phyloP scores from a whole-genome alignment of 768 basidiomycete genomes.

The Pleurotus djamor region DNA sequence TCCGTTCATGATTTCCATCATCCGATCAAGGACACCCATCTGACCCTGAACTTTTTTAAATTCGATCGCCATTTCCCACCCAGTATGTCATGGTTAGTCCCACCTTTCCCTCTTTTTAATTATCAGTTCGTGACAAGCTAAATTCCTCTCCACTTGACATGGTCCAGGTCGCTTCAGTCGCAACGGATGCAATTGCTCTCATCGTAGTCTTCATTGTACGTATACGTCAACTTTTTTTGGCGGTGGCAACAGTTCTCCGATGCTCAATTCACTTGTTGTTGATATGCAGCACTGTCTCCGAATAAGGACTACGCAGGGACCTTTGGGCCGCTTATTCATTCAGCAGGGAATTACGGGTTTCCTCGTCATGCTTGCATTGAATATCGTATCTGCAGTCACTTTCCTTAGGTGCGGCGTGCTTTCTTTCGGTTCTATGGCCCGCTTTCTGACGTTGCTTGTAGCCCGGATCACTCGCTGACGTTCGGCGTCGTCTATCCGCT shows the following conservation, averaged over 20 bases:
- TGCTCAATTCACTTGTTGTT: too few species aligned
- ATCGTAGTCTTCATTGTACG: constrained; percentile 16
- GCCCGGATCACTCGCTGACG: constrained; percentile 11
- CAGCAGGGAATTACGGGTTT: constrained; percentile 19
- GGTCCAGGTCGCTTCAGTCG: constrained; percentile 14
- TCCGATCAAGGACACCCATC: background rate
- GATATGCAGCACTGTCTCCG: constrained; percentile 19
- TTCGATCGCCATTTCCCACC: too few species aligned
- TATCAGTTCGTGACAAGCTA: background rate
- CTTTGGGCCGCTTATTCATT: constrained; percentile 18
- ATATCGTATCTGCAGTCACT: constrained; percentile 12
- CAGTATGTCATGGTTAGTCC: constrained; percentile 11
- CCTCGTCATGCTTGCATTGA: constrained; percentile 15
- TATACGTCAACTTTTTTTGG: background rate
- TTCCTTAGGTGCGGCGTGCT: constrained; percentile 12
- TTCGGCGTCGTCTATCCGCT: constrained; percentile 16
- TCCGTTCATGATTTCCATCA: background rate
- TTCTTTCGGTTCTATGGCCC: background rate
- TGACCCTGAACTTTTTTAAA: too few species aligned
- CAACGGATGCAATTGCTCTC: constrained; percentile 17
- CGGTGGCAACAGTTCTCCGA: too few species aligned
- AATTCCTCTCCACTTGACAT: too few species aligned
- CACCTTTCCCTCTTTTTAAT: background rate
- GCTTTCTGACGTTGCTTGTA: background rate
- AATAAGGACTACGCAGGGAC: constrained; percentile 19